Evolutionary conservation across 1,284 basidiomycete genomes (phyloP), one percentile per base, ranked within the genome.

Genomic region (Microbotryum intermedium): DNA sequence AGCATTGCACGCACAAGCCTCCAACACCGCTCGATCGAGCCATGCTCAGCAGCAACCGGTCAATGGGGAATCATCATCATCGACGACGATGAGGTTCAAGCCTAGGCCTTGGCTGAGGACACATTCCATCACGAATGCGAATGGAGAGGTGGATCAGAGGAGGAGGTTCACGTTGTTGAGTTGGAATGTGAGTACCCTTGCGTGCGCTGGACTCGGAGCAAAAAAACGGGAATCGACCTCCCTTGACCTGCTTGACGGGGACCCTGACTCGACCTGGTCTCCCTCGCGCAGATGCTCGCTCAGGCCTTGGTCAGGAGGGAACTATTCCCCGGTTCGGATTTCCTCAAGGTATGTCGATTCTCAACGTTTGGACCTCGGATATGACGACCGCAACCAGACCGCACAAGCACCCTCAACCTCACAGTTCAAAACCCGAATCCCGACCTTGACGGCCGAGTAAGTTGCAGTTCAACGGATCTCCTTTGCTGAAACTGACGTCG

Each of bases 291-390:
- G 69, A 74, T 76, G 58, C 69, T 77, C 4, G 75, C 75, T 0
- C 75, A 76, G 58, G 73, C 74, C 5, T 67, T 77, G 29, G 74
- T 77, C 20, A 71, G 75, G 44, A 25, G 18, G 53, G 73, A 73
- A 51, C 67, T 77, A 7, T 77, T 77, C 59, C 76, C 76, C 0
- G 74, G 74, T 0, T 72, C 71, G n/a, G 75, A 77, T 61, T 72
- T 70, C 52, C 67, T 77, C 43, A 75, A 74, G 34, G 60, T 54
- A 3, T 9, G 43, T 23, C 1, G 25, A 1, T 43, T 43, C 39
- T 4, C 21, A 20, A 11, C 8, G n/a, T 44, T 3, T n/a, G n/a
- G n/a, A n/a, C n/a, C n/a, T n/a, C n/a, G n/a, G n/a, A n/a, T n/a
- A n/a, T n/a, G n/a, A n/a, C n/a, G n/a, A n/a, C n/a, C n/a, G n/a